Evolutionary conservation across 192 early-diverging fungal species (phyloP), one percentile per base, ranked within the genome.

Genomic region (Entomortierella lignicola): DNA sequence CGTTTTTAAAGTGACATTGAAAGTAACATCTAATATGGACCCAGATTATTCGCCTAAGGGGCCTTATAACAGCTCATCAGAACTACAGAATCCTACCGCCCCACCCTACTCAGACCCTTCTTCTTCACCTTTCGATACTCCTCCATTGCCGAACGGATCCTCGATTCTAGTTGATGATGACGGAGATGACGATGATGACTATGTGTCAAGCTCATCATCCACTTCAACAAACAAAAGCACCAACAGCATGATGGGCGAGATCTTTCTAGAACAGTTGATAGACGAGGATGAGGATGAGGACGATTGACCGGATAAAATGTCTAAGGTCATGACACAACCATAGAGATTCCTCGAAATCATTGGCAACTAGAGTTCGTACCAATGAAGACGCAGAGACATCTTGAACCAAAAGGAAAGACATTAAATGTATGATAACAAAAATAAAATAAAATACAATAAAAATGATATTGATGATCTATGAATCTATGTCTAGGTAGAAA

Each of bases 1-100:
- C n/a, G n/a, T n/a, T n/a, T n/a, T n/a, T n/a, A n/a, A n/a, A 79
- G 74, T 79, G 56, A 79, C 74, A 17, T 58, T 79, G 13, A 54
- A 60, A 69, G 39, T 62, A 8, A 60, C 67, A 11, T 63, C 50
- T 26, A 41, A 39, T 1, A 67, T 79, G 55, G 62, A 59, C 23
- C 26, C 26, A 2, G 13, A 54, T 18, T 79, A 60, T 27, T 7
- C 39, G 11, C 67, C 67, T 10, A n/a, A 55, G 2, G 37, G 52
- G 0, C 69, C 60, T 37, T 60, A 65, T 39, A 64, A 65, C 51
- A n/a, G n/a, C n/a, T n/a, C n/a, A n/a, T n/a, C n/a, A n/a, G n/a
- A n/a, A n/a, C n/a, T n/a, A n/a, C n/a, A n/a, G n/a, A n/a, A n/a
- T n/a, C n/a, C n/a, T n/a, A n/a, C n/a, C n/a, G n/a, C n/a, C n/a